These are phyloP conservation scores for Flaveria trinervia DNA, from an alignment of 129 eudicot species.

Conservation along the genomic window DNA sequence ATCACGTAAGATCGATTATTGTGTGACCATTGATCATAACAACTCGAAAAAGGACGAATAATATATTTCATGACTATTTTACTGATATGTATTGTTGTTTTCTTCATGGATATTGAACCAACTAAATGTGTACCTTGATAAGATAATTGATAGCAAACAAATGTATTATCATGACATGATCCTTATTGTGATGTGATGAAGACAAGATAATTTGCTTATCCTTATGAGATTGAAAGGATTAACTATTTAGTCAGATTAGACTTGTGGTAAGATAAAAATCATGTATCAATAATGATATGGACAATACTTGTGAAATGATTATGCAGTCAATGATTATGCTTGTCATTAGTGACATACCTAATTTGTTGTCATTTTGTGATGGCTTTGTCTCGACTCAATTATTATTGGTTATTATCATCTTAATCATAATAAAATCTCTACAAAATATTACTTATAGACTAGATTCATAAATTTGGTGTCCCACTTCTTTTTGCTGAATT, in stretches of 20 bases:
- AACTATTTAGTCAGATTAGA: conserved; percentile 32
- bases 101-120: not conserved
- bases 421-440: conserved; percentile 13
- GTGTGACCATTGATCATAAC: not conserved
- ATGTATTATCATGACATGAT: conserved; percentile 11
- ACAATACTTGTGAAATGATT: conserved; percentile 16
- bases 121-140: not conserved
- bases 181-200: conserved; percentile 9
- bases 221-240: conserved; percentile 15
- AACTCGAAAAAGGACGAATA: not conserved
- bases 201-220: conserved; percentile 23
- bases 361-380: conserved; percentile 26
- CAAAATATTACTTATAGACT: not conserved
- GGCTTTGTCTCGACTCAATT: not conserved
- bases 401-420: conserved; percentile 6
- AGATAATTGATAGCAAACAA: conserved; percentile 10
- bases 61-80: not conserved
- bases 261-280: conserved; percentile 15
- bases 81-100: not conserved
- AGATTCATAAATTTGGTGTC: no score
- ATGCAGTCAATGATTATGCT: conserved; percentile 13
- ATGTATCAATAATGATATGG: conserved; percentile 20
- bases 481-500: no score
- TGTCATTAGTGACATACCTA: conserved; percentile 31
- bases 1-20: not conserved